Conservation (phyloP, 2,329 filamentous ascomycete species). For the Aureobasidium sp. region DNA sequence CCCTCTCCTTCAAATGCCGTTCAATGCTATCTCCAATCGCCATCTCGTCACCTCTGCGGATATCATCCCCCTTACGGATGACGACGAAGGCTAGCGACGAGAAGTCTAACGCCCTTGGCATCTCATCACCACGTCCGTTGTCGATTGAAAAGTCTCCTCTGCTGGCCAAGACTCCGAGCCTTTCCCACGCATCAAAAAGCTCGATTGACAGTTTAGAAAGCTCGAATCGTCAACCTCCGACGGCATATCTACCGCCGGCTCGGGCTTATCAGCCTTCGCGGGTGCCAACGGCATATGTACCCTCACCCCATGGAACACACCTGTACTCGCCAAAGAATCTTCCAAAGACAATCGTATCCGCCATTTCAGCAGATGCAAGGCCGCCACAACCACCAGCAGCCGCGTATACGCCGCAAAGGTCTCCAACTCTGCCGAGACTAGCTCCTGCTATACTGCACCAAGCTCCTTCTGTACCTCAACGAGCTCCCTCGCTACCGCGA, state of each 20-base stretch:
- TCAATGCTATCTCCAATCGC: background rate
- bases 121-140: background rate
- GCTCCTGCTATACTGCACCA: background rate
- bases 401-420: background rate
- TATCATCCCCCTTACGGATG: background rate
- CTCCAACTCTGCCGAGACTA: background rate
- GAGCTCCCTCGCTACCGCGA: background rate
- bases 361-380: background rate
- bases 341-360: background rate
- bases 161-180: background rate
- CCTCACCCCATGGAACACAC: background rate
- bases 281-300: background rate
- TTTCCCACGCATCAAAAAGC: background rate
- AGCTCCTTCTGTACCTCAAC: background rate
- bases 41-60: background rate
- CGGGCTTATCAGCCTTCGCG: background rate
- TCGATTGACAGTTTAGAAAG: background rate
- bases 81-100: background rate
- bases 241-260: background rate
- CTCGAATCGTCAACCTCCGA: background rate
- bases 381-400: background rate
- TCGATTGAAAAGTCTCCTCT: background rate
- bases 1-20: conserved; percentile 3
- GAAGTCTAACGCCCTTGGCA: background rate
- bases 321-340: background rate